Evolutionary conservation across 345 rosid species (phyloP), one percentile per base, ranked within the genome.

Genomic region (Boechera retrofracta): DNA sequence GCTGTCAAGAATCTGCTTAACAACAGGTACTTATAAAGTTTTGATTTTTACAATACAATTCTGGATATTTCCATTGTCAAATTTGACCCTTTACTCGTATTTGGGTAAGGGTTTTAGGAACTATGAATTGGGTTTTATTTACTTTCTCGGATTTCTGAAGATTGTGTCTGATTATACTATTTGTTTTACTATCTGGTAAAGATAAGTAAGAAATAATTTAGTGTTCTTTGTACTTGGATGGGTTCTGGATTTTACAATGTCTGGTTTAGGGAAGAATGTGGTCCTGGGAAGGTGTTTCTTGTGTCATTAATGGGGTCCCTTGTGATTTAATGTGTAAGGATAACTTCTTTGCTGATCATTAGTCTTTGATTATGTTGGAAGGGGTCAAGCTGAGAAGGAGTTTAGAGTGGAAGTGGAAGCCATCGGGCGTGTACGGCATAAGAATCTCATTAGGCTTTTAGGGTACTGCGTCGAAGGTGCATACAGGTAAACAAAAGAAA

Each of bases 381-480:
- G 97, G 87, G 98, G 98, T 78, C 97, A 94, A 82, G 98, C 98
- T 10, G 97, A 94, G 89, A 90, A 85, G 84, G 98, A 94, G 76
- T 94, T 94, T 77, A 94, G 87, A 83, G 98, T 92, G 74, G 98
- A 94, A 82, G 98, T 90, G 64, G 98, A 94, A 73, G 93, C 67
- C 5, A 94, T 94, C 24, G 98, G 98, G 31, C 92, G 98, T 38
- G 98, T 90, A 21, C 74, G 98, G 15, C 98, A 94, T 84, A 94
- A 94, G 86, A 92, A 94, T 82, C 93, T 94, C 33, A 97, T 92
- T 29, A 82, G 95, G 80, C 84, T 92, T 82, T 89, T 88, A 60
- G 98, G 97, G 36, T 94, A 90, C 49, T 94, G 98, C 62, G 97
- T 86, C 38, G 98, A 94, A 87, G 98, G 98, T 71, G 95, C 97